These are phyloP conservation scores for Excoecaria cochinchinensis DNA, from an alignment of 345 rosid species.

Conservation along the genomic window DNA sequence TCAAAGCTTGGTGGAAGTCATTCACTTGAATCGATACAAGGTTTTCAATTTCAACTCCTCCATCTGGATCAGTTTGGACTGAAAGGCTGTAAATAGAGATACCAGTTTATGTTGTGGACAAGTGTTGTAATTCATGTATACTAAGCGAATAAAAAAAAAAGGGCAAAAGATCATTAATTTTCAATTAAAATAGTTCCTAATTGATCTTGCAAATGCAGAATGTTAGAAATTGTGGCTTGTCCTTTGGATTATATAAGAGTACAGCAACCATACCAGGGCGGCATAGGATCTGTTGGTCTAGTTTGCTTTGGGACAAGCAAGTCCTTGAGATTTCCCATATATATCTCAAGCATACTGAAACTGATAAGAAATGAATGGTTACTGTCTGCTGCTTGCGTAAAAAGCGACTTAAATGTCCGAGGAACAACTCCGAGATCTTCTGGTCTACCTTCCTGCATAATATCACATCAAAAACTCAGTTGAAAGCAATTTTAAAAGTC, in stretches of 20 bases:
- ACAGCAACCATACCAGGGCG: constrained; percentile 45
- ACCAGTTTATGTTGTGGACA: constrained; percentile 5
- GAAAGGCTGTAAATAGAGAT: constrained; percentile 54
- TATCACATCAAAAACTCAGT: neutral
- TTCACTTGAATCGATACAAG: constrained; percentile 58
- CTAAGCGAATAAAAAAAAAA: neutral
- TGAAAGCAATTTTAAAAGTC: neutral
- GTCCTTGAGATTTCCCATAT: constrained; percentile 77
- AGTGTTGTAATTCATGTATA: constrained; percentile 8
- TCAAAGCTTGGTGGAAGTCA: constrained; percentile 59
- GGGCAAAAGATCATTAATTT: constrained; percentile 1
- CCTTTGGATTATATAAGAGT: no score
- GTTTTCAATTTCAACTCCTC: constrained; percentile 60
- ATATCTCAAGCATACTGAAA: constrained; percentile 87
- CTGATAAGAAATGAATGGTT: constrained; percentile 48
- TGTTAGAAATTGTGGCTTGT: neutral
- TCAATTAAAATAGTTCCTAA: neutral
- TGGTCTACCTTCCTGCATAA: constrained; percentile 60
- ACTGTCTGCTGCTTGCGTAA: constrained; percentile 55
- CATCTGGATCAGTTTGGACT: constrained; percentile 55
- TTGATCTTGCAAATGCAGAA: neutral
- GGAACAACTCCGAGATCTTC: constrained; percentile 67
- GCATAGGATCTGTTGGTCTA: constrained; percentile 45
- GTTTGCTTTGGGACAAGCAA: constrained; percentile 47
- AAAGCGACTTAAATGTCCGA: constrained; percentile 51